Base-by-base conservation (phyloP, 2,329 filamentous ascomycete genomes). In the Alternaria atra region DNA sequence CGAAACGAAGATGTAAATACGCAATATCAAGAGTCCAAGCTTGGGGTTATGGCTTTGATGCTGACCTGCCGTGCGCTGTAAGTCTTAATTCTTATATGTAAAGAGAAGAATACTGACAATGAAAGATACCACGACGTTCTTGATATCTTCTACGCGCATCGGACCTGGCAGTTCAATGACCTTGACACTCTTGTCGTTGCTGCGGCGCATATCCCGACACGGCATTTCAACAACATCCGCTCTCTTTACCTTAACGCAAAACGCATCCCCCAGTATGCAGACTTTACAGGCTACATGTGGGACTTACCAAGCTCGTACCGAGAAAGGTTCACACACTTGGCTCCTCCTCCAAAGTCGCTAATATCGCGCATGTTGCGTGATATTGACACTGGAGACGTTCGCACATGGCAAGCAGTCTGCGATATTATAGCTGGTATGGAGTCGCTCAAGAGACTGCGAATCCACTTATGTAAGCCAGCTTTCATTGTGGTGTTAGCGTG, bases 211-310 rank as follows among this genome's bases (percentile, higher is more conserved):
- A 55, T 43, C 30, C 53, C 52, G 8, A 23, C 6, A 7, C 35
- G 27, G 12, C 12, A 52, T 17, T 54, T 54, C 30, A 44, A 43
- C 35, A 29, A 7, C 20, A 57, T 57, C 20, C 32, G 54, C 34
- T 57, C 54, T 29, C 46, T 57, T 5, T 43, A 52, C 27, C 27
- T 57, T 10, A 44, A 57, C 27, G 9, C 54, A 29, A 42, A 42
- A 32, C 32, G 27, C 6, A n/a, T 37, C 25, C 34, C 48, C 13
- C 17, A 3, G 12, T 27, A 57, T 25, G 34, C 35, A 23, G 17
- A 47, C 20, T 57, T 52, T 35, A 52, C 46, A 5, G 17, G 25
- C 13, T 39, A 30, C 46, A 51, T 52, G 8, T 29, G 44, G 27
- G 35, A 51, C 17, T 17, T 57, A 25, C 54, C 54, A 15, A 12